Conservation (phyloP, 257 asterid species). For the Solanum piurae region DNA sequence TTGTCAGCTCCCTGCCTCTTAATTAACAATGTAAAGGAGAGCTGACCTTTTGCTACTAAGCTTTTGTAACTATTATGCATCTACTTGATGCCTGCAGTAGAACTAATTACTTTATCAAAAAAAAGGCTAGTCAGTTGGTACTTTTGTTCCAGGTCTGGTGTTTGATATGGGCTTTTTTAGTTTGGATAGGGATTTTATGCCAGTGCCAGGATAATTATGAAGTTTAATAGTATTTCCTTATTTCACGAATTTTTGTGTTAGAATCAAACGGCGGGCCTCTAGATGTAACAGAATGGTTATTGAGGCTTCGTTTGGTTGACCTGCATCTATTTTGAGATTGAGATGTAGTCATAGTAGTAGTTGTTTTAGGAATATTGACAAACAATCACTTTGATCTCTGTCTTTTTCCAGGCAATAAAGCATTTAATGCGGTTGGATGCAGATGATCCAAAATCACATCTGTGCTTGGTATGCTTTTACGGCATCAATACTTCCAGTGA, state of each 20-base stretch:
- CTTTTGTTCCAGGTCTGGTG: background rate
- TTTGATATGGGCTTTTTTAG: background rate
- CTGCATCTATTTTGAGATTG: background rate
- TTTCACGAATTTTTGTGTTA: background rate
- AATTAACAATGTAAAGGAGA: too few relatives aligned
- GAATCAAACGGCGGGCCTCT: background rate
- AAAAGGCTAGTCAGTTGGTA: background rate
- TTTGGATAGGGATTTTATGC: background rate
- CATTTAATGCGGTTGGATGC: slow-evolving; percentile 73
- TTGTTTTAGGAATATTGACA: background rate
- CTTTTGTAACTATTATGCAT: too few relatives aligned
- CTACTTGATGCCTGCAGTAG: too few relatives aligned
- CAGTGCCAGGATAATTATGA: background rate
- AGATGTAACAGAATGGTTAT: background rate
- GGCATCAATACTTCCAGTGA: background rate
- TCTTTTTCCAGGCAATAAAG: slow-evolving; percentile 61
- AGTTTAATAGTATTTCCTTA: background rate
- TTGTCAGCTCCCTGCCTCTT: too few relatives aligned
- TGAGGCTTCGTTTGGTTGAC: background rate
- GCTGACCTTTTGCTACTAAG: too few relatives aligned
- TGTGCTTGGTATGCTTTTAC: slow-evolving; percentile 67
- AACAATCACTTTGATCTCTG: background rate
- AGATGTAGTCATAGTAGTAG: background rate
- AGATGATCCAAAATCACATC: slow-evolving; percentile 66
- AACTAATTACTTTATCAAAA: too few relatives aligned